A percentile compares a stretch with the other conserved stretches of the same genome.
Evolutionary conservation across 106 monocot species (phyloP).

Genomic region (Posidonia australis): DNA sequence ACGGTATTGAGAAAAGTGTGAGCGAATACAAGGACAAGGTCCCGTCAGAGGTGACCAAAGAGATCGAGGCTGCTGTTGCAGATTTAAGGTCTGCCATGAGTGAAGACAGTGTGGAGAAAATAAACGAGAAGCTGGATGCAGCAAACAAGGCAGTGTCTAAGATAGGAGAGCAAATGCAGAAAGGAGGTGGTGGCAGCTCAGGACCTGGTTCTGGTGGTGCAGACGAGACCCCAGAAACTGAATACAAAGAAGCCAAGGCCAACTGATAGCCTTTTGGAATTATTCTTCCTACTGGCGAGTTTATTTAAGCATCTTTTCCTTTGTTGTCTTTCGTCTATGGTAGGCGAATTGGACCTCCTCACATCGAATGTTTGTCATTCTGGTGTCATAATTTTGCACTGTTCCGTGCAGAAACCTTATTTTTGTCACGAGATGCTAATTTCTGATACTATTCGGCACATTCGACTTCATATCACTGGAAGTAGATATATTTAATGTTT

Average conservation of each 20-base stretch:
- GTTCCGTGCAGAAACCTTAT: too few species aligned
- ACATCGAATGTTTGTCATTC: too few species aligned
- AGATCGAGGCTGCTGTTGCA: slow-evolving; percentile 4
- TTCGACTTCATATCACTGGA: too few species aligned
- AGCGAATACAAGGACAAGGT: slow-evolving; percentile 5
- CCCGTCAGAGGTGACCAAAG: background rate
- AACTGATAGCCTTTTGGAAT: too few species aligned
- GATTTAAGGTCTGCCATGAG: slow-evolving; percentile 1
- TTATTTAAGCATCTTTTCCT: too few species aligned
- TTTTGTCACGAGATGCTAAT: too few species aligned
- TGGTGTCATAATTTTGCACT: too few species aligned
- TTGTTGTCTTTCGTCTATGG: too few species aligned
- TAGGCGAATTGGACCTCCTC: too few species aligned
- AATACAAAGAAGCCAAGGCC: slow-evolving; percentile 1
- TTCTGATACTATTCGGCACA: too few species aligned
- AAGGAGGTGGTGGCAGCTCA: slow-evolving; percentile 1
- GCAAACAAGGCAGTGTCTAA: slow-evolving; percentile 6
- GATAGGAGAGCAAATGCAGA: slow-evolving; percentile 8
- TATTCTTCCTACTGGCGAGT: too few species aligned
- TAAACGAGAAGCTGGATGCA: slow-evolving; percentile 7
- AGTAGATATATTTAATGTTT: too few species aligned
- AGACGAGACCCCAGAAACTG: slow-evolving; percentile 1
- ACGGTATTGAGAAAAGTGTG: slow-evolving; percentile 5
- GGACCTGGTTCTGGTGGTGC: background rate
- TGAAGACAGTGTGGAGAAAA: background rate